Percentiles rank a stretch among this genome's conserved stretches.
Conservation (phyloP, 352 stramenopile genomes). For the Pythium insidiosum region DNA sequence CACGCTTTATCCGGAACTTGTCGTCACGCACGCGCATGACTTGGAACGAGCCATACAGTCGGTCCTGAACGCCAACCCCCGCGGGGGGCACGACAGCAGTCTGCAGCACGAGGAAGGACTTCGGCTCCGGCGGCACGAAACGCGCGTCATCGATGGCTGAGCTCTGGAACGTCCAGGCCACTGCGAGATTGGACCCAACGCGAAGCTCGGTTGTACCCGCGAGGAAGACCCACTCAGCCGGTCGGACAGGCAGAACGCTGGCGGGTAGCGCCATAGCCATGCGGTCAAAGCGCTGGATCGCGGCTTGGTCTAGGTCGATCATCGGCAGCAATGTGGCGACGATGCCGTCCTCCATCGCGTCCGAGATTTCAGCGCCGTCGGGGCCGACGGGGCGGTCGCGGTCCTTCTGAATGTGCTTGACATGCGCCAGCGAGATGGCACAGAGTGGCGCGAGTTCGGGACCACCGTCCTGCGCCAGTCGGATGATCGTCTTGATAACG, state of each 20-base stretch:
- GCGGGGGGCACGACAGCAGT: constrained; percentile 32
- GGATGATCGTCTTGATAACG: constrained; percentile 57
- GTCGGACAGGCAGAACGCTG: constrained; percentile 28
- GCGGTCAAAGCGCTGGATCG: constrained; percentile 63
- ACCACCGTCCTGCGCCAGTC: constrained; percentile 33
- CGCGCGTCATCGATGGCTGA: constrained; percentile 62
- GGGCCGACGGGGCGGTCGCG: constrained; percentile 15
- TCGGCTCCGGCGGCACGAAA: constrained; percentile 57
- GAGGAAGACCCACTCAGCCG: constrained; percentile 51
- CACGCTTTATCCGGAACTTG: constrained; percentile 55
- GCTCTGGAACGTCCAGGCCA: constrained; percentile 66
- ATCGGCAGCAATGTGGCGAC: constrained; percentile 65
- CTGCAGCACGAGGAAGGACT: constrained; percentile 39
- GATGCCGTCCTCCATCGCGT: constrained; percentile 67
- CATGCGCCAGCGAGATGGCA: constrained; percentile 63
- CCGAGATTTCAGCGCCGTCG: constrained; percentile 18
- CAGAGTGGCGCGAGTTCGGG: constrained; percentile 59
- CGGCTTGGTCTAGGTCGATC: constrained; percentile 63
- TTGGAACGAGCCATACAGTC: constrained; percentile 57
- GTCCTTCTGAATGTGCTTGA: constrained; percentile 68
- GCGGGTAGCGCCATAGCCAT: constrained; percentile 41
- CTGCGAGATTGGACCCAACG: constrained; percentile 31
- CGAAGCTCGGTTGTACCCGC: constrained; percentile 26
- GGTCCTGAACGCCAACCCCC: constrained; percentile 55
- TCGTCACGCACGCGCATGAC: constrained; percentile 47